Evolutionary conservation across 306 rosid genomes (phyloP).

Genomic region (Castanopsis chinensis): DNA sequence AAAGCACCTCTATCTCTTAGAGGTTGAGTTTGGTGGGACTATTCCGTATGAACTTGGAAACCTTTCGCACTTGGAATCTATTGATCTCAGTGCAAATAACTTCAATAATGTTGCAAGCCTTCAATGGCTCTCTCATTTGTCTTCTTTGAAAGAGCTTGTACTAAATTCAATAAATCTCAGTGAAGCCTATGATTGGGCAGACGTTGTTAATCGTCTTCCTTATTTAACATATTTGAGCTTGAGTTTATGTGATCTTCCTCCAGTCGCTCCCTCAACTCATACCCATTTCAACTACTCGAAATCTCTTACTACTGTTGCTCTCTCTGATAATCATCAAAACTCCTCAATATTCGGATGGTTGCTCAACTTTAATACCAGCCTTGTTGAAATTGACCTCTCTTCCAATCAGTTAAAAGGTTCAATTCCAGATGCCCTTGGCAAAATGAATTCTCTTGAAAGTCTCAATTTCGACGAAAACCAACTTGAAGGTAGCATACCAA

Average conservation of each 20-base stretch:
- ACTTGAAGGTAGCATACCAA: neutral
- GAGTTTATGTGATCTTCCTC: neutral
- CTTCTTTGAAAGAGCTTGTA: neutral
- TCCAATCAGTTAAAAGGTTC: neutral
- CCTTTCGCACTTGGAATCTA: neutral
- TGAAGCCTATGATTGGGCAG: neutral
- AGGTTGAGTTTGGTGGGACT: neutral
- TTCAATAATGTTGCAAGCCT: neutral
- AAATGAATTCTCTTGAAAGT: neutral
- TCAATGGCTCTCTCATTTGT: constrained; percentile 4
- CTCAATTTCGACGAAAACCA: neutral
- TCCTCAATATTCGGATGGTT: constrained; percentile 1
- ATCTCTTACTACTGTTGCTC: neutral
- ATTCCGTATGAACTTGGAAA: constrained; percentile 5
- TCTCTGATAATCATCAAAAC: neutral
- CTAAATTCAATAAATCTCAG: neutral
- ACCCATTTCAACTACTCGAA: neutral
- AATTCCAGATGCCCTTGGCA: constrained; percentile 2
- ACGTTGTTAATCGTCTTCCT: neutral
- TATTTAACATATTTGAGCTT: neutral
- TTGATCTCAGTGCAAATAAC: neutral
- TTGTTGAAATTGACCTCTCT: neutral
- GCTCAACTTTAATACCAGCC: neutral
- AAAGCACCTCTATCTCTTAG: neutral
- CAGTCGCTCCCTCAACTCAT: neutral